These are phyloP conservation scores for Phytophthora sojae DNA, from an alignment of 352 stramenopile genomes.

Conservation along the genomic window DNA sequence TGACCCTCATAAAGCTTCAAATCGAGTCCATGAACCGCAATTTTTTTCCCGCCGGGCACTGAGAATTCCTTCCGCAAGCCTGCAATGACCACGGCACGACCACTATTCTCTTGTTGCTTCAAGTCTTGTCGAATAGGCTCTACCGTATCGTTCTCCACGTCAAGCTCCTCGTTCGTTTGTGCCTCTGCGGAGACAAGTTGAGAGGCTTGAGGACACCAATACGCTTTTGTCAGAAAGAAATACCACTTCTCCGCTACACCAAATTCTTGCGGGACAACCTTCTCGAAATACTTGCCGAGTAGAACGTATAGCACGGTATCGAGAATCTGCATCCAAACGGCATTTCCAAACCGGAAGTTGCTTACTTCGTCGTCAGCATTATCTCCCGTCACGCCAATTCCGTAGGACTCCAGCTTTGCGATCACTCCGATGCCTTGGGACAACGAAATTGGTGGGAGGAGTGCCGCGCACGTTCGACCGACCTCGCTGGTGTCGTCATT, in stretches of 20 bases:
- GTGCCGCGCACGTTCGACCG: slow-evolving; percentile 39
- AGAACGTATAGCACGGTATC: slow-evolving; percentile 90
- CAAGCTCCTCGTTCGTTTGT: slow-evolving; percentile 31
- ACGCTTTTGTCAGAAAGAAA: slow-evolving; percentile 82
- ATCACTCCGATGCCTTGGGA: slow-evolving; percentile 76
- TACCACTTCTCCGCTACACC: slow-evolving; percentile 91
- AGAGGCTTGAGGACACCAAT: slow-evolving; percentile 59
- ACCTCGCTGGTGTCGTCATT: slow-evolving; percentile 51
- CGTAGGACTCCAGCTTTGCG: slow-evolving; percentile 60
- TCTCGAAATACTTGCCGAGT: slow-evolving; percentile 91
- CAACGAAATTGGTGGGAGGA: slow-evolving; percentile 80
- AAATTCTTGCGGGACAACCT: slow-evolving; percentile 94
- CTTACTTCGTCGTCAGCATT: slow-evolving; percentile 51
- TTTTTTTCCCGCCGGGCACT: slow-evolving; percentile 66
- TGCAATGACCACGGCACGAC: slow-evolving; percentile 64
- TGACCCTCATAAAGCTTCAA: slow-evolving; percentile 94
- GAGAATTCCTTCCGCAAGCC: slow-evolving; percentile 82
- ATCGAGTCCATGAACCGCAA: slow-evolving; percentile 88
- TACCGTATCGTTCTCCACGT: not conserved
- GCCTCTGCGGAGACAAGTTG: slow-evolving; percentile 35
- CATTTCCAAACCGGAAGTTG: slow-evolving; percentile 63
- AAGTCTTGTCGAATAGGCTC: slow-evolving; percentile 51
- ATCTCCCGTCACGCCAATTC: slow-evolving; percentile 43
- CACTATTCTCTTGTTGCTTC: slow-evolving; percentile 59
- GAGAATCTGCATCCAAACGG: slow-evolving; percentile 88